Base-by-base conservation (phyloP, 805 yeast genomes). In the Tetrapisispora fleetii region DNA sequence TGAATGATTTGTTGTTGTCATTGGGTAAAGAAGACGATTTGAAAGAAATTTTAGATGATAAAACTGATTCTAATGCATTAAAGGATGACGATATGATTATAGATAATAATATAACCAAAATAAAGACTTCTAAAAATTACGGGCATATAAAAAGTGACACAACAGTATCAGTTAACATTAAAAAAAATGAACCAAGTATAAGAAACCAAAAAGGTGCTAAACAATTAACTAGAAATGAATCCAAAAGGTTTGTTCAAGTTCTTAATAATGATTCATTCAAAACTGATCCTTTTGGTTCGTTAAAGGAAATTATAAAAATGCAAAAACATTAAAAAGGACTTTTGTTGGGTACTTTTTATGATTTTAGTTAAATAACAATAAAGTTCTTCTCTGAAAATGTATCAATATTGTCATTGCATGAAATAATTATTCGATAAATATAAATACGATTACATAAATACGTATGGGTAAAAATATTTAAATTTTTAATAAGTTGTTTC, bases 251-350 rank as follows among this genome's bases (percentile, higher is more conserved):
- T 60, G 76, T 73, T 16, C 65, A 70, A 37, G 78, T 84, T 4
- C 65, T 86, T 50, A 74, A 73, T 46, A 78, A 81, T 56, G 62
- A 72, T 37, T 63, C 67, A 24, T 83, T 81, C 55, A 74, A 80
- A 64, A 63, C 69, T 47, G 74, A 78, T 35, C 87, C 90, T 2
- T 85, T 85, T 59, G 73, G 72, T 37, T 77, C 89, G 2, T 69
- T 86, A 54, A 80, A 76, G 59, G 76, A 75, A 45, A 81, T 82
- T n/a, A 78, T 79, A 38, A 64, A 67, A 50, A 59, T 63, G 60
- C 64, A 62, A 52, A 60, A 59, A 41, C 46, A 48, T 42, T 50
- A 45, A 43, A 4, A 3, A 6, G 19, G 13, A 10, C 33, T 16
- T 17, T 16, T 10, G 14, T 17, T 27, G n/a, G 14, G 11, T 21